Conservation (phyloP, 2,329 filamentous ascomycete species). For the Neodidymelliopsis sp. region DNA sequence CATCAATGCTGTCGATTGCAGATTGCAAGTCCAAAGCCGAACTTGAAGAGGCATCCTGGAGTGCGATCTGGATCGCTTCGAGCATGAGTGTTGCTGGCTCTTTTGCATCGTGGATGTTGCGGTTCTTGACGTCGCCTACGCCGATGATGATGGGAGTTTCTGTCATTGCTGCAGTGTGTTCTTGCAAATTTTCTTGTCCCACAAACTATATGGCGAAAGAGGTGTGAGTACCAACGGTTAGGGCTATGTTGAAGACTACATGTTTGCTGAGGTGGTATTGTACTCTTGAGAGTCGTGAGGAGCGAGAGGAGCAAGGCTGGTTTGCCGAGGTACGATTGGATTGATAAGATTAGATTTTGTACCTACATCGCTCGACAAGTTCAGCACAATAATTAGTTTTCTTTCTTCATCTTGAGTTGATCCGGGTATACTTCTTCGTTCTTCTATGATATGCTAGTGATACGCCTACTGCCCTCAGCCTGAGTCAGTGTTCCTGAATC, state of each 20-base stretch:
- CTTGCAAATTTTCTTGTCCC: too few species aligned
- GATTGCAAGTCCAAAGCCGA: conserved; percentile 49
- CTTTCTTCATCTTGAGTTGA: too few species aligned
- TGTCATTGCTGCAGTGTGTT: neutral
- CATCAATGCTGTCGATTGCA: conserved; percentile 64
- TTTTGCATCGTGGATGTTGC: conserved; percentile 57
- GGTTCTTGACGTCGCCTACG: conserved; percentile 68
- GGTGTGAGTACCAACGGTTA: neutral
- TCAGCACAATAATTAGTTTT: too few species aligned
- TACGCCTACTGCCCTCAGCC: neutral
- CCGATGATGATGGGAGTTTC: conserved; percentile 65
- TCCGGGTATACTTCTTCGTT: too few species aligned
- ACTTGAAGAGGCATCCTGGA: conserved; percentile 58
- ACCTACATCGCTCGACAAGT: too few species aligned
- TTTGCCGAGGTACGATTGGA: conserved; percentile 17
- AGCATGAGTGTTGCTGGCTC: conserved; percentile 68
- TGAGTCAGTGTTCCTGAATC: conserved; percentile 1
- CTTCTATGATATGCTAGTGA: neutral
- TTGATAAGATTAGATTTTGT: conserved; percentile 15
- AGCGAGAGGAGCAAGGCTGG: conserved; percentile 6
- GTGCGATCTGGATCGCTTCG: conserved; percentile 60
- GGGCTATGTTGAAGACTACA: conserved; percentile 2
- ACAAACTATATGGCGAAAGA: too few species aligned
- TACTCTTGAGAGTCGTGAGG: conserved; percentile 13
- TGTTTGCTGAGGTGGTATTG: neutral